Conservation (phyloP, 2,329 filamentous ascomycete species). For the Botrytis elliptica region DNA sequence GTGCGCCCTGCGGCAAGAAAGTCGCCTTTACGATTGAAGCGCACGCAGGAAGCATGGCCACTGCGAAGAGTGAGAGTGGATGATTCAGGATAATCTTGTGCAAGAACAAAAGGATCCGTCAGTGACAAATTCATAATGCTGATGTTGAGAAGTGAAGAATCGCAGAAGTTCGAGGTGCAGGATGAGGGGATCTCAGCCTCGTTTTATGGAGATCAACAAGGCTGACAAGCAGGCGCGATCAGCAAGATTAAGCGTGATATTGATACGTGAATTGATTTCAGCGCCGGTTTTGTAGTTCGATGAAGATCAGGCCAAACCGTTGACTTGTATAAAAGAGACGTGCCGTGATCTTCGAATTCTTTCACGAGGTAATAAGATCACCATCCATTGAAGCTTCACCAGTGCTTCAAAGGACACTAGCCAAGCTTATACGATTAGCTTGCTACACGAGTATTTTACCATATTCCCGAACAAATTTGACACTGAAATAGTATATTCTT, state of each 20-base stretch:
- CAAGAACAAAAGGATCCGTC: slow-evolving; percentile 67
- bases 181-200: slow-evolving; percentile 14
- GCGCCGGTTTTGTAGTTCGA: neutral
- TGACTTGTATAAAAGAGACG: neutral
- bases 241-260: neutral
- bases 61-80: slow-evolving; percentile 83
- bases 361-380: neutral
- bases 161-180: neutral
- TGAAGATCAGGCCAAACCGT: neutral
- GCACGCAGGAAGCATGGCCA: slow-evolving; percentile 64
- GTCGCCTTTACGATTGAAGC: slow-evolving; percentile 93
- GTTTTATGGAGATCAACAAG: neutral
- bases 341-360: neutral
- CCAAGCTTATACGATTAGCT: too few relatives aligned
- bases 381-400: neutral
- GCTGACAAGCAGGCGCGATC: neutral
- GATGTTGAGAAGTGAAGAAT: neutral
- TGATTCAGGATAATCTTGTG: slow-evolving; percentile 84
- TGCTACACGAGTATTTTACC: neutral
- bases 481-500: neutral
- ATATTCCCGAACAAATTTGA: neutral
- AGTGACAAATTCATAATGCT: slow-evolving; percentile 67
- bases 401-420: neutral
- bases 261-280: neutral
- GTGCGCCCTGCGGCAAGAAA: slow-evolving; percentile 91